phyloP scores from a whole-genome alignment of 2,329 filamentous ascomycete species.

The Diplocarpon mali region DNA sequence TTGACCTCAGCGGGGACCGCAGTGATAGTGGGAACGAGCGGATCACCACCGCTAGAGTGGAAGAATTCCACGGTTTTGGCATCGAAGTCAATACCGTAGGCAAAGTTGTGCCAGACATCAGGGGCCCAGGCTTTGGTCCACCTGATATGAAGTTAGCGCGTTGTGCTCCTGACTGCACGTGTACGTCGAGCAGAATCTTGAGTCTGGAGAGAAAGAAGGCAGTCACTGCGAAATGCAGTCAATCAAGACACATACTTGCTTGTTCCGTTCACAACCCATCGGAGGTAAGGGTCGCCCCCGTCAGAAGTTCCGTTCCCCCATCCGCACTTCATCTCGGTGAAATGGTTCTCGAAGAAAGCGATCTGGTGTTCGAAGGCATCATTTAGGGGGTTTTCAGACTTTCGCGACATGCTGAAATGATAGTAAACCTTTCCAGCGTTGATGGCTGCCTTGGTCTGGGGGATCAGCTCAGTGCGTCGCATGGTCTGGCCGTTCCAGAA shows the following conservation, averaged over 20 bases:
- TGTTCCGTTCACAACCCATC: conserved; percentile 51
- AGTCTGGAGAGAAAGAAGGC: background rate
- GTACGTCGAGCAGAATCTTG: conserved; percentile 50
- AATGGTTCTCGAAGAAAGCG: conserved; percentile 54
- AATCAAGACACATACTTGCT: conserved; percentile 34
- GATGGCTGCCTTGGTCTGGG: conserved; percentile 55
- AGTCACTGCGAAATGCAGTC: background rate
- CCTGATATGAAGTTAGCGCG: background rate
- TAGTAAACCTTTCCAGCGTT: conserved; percentile 58
- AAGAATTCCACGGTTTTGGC: conserved; percentile 54
- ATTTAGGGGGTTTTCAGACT: conserved; percentile 47
- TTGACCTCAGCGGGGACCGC: conserved; percentile 49
- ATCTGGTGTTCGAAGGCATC: conserved; percentile 54
- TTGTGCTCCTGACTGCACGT: conserved; percentile 31
- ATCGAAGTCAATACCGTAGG: conserved; percentile 61
- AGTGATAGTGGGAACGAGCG: conserved; percentile 45
- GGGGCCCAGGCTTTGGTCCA: conserved; percentile 53
- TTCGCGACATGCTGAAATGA: conserved; percentile 57
- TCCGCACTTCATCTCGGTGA: conserved; percentile 66
- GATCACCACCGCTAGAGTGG: conserved; percentile 52
- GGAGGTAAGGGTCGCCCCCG: conserved; percentile 42
- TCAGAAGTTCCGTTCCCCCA: conserved; percentile 39
- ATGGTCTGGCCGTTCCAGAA: conserved; percentile 65
- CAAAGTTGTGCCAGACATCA: conserved; percentile 63
- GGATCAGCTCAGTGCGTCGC: conserved; percentile 64